Base-by-base conservation (phyloP, 208 protist species). In the Acanthamoeba triangularis region DNA sequence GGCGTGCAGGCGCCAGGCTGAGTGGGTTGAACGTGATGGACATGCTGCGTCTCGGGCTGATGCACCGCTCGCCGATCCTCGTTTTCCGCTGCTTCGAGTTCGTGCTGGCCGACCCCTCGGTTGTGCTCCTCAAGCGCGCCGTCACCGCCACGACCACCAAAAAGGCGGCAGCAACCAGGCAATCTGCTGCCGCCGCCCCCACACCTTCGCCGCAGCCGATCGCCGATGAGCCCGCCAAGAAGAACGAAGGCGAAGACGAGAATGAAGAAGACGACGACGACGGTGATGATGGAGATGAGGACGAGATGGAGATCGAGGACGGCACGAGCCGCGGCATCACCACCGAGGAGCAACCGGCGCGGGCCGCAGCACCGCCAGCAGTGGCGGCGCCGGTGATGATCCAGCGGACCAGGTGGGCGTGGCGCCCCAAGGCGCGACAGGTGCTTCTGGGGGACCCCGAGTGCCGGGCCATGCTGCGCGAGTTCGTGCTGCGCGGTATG, bases 51-150 rank as follows among this genome's bases (percentile, higher is more conserved):
- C 72, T 80, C 16, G 72, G 72, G 35, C 72, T 80, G 35, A 37
- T 80, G 30, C 37, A 80, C 23, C 72, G 72, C 30, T 13, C 72
- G 28, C 28, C 72, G 35, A 2, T 80, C 72, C 72, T 80, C 72
- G 37, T 80, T 11, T 80, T 80, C 37, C 72, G 72, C 37, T 80
- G 72, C 72, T 80, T 80, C 72, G 33, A 80, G 33, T 80, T 37
- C 18, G 37, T 80, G 35, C 72, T 80, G 72, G 33, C 30, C 72
- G 23, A 80, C 8, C 30, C 37, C 33, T 80, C 35, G 16, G 18
- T 18, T 18, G 30, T 80, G 10, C 37, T 80, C 72, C 11, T 18
- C 37, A 47, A 80, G 37, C 72, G 33, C 37, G 16, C 35, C 72
- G 37, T 49, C 30, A 25, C 72, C 69, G 28, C 20, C 18, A 20